phyloP scores from a whole-genome alignment of 768 basidiomycete genomes.

The Leccinum olivaceopallidum region DNA sequence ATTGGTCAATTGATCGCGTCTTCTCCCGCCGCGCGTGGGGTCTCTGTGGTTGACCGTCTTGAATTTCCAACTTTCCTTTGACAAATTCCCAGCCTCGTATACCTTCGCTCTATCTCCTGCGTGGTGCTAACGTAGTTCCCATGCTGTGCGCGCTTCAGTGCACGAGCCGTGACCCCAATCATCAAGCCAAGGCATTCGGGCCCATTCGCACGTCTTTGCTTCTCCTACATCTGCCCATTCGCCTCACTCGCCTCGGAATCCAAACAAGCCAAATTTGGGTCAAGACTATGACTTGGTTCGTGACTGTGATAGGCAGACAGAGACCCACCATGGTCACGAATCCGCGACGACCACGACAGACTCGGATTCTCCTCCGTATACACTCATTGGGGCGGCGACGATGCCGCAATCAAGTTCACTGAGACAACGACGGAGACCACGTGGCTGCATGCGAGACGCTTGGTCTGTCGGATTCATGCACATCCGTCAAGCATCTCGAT shows the following conservation, averaged over 20 bases:
- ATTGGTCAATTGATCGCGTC: constrained; percentile 18
- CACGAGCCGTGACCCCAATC: constrained; percentile 10
- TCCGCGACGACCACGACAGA: constrained; percentile 30
- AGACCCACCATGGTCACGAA: constrained; percentile 28
- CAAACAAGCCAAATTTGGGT: too few species aligned
- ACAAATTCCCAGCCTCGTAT: background rate
- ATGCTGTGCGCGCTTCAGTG: background rate
- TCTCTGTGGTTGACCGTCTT: background rate
- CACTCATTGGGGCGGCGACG: constrained; percentile 21
- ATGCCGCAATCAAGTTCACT: constrained; percentile 4
- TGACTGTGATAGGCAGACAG: background rate
- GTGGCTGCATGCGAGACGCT: constrained; percentile 2
- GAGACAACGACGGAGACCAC: constrained; percentile 13
- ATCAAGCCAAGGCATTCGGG: constrained; percentile 2
- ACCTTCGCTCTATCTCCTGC: background rate
- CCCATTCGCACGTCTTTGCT: constrained; percentile 10
- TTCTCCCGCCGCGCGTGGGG: background rate
- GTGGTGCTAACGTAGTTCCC: constrained; percentile 9
- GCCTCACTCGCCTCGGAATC: constrained; percentile 1
- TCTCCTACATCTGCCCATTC: constrained; percentile 3
- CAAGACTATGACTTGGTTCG: too few species aligned
- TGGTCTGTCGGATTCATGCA: constrained; percentile 13
- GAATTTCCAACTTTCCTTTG: background rate
- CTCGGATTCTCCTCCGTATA: constrained; percentile 29
- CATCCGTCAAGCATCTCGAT: constrained; percentile 14